Evolutionary conservation across 2,329 filamentous ascomycete species (phyloP).

Genomic region (Capronia coronata): DNA sequence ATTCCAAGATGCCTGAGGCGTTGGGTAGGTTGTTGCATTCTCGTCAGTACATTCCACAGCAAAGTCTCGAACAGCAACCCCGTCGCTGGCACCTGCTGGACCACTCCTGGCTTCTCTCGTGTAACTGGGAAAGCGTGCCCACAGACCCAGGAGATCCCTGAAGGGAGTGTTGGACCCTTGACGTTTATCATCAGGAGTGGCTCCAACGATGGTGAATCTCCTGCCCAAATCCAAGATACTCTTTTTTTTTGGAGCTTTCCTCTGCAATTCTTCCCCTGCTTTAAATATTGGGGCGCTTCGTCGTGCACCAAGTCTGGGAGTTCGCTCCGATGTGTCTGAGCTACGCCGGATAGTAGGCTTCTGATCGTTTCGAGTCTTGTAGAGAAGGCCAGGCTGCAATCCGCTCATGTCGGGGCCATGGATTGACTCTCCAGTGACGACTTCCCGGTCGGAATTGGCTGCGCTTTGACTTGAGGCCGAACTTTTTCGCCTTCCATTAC

Average conservation of each 20-base stretch:
- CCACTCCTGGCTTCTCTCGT: constrained; percentile 22
- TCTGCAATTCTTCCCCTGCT: not conserved
- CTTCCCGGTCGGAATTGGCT: not conserved
- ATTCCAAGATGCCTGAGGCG: not conserved
- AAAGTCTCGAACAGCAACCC: constrained; percentile 24
- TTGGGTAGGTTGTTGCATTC: not conserved
- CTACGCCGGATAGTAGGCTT: not conserved
- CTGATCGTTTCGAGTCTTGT: not conserved
- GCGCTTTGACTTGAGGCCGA: constrained; percentile 14
- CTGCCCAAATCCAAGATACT: constrained; percentile 17
- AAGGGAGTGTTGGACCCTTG: constrained; percentile 14
- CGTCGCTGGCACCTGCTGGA: constrained; percentile 21
- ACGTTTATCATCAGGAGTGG: not conserved
- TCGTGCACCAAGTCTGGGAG: not conserved
- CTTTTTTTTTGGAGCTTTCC: constrained; percentile 15
- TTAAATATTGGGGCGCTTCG: constrained; percentile 4
- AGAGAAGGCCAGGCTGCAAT: not conserved
- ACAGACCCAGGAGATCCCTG: constrained; percentile 21
- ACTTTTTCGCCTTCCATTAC: constrained; percentile 18
- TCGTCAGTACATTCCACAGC: constrained; percentile 5
- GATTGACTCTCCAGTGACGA: not conserved
- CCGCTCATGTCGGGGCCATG: not conserved
- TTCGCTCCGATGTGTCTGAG: not conserved
- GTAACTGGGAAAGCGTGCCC: constrained; percentile 28
- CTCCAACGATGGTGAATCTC: constrained; percentile 9